A percentile compares a stretch with the other conserved stretches of the same genome.
phyloP scores from a whole-genome alignment of 306 rosid genomes.

The Ochetophila trinervis region DNA sequence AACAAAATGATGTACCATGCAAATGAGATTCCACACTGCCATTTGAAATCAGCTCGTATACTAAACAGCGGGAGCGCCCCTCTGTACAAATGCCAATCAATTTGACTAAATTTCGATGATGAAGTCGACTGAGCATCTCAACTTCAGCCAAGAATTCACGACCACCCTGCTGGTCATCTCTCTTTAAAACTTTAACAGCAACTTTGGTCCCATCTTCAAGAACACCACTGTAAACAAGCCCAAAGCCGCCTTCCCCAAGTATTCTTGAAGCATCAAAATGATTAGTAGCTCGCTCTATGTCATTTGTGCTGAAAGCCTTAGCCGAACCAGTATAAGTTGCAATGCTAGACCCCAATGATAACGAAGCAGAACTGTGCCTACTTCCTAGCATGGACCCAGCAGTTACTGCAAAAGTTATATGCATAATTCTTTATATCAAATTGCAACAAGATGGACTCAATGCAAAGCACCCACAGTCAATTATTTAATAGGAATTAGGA shows the following conservation, averaged over 20 bases:
- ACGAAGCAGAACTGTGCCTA: conserved; percentile 55
- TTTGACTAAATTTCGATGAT: conserved; percentile 93
- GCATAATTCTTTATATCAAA: conserved; percentile 1
- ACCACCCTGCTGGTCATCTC: conserved; percentile 96
- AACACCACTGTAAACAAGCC: conserved; percentile 75
- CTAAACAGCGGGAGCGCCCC: conserved; percentile 67
- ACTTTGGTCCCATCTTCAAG: conserved; percentile 78
- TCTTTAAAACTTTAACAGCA: conserved; percentile 87
- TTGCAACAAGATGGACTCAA: background rate
- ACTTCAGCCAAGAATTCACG: conserved; percentile 96
- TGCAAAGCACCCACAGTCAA: background rate
- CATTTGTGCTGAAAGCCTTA: conserved; percentile 70
- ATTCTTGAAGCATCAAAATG: conserved; percentile 60
- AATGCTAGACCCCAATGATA: conserved; percentile 83
- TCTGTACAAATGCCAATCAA: conserved; percentile 89
- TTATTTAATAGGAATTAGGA: background rate
- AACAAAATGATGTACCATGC: conserved; percentile 55
- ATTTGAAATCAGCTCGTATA: conserved; percentile 90
- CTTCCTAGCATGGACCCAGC: conserved; percentile 55
- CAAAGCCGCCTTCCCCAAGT: conserved; percentile 98
- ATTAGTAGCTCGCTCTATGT: conserved; percentile 72
- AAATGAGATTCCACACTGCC: conserved; percentile 98
- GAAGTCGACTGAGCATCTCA: conserved; percentile 99
- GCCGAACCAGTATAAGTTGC: conserved; percentile 83
- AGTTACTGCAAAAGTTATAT: conserved; percentile 49